phyloP scores from a whole-genome alignment of 306 rosid genomes.

The Glycine tomentella region DNA sequence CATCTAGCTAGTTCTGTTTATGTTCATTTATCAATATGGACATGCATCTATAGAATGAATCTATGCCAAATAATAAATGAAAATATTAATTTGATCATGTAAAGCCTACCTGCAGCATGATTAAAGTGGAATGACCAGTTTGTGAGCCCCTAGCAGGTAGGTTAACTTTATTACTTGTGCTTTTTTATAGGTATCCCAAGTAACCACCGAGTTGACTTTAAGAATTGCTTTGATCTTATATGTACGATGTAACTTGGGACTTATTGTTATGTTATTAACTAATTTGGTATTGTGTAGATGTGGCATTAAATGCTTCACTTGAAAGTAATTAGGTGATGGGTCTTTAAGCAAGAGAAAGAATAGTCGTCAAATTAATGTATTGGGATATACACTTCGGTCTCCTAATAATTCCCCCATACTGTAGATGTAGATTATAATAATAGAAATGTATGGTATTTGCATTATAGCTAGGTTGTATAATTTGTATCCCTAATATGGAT shows the following conservation, averaged over 20 bases:
- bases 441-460: not conserved
- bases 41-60: conserved; percentile 20
- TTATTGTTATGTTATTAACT: not conserved
- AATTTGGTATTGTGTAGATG: conserved; percentile 34
- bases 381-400: conserved; percentile 23
- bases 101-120: conserved; percentile 36
- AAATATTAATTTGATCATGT: conserved; percentile 1
- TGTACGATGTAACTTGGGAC: conserved; percentile 9
- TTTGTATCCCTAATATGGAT: conserved; percentile 30
- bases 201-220: conserved; percentile 43
- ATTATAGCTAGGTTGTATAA: conserved; percentile 24
- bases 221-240: conserved; percentile 10
- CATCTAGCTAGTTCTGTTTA: conserved; percentile 27
- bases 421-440: not conserved
- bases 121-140: conserved; percentile 42
- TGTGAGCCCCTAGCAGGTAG: conserved; percentile 40
- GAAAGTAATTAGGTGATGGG: not conserved
- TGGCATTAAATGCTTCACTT: conserved; percentile 28
- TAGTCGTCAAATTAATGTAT: conserved; percentile 12
- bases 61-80: conserved; percentile 33
- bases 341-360: too few relatives aligned
- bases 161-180: conserved; percentile 39
- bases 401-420: conserved; percentile 16
- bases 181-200: conserved; percentile 37
- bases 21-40: conserved; percentile 21